Evolutionary conservation across 2,329 filamentous ascomycete species (phyloP), one percentile per base, ranked within the genome.

Genomic region (Epichloe brachyelytri): DNA sequence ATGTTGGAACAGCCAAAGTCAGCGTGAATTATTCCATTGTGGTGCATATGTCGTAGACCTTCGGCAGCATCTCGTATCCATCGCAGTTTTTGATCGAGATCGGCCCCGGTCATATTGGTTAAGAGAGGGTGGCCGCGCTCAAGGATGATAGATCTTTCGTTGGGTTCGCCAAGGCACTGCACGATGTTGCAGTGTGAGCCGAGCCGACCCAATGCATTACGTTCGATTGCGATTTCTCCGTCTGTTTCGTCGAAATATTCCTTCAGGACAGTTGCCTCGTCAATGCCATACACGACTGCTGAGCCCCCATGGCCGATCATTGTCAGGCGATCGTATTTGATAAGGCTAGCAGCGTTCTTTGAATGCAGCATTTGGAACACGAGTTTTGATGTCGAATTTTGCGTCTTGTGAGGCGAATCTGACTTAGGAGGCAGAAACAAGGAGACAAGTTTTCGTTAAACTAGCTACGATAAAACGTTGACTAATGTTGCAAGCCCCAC

Each of bases 1-100:
- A 53, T 53, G 43, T 53, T 53, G 19, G 51, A 36, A 30, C 48
- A 53, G 36, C 47, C 43, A 38, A 53, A 46, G 33, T 53, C 51
- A 4, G 51, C 48, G 37, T 53, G 51, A 8, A 53, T 20, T 30
- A 53, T 50, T 6, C 51, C 51, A 14, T 36, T 53, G 14, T 38
- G 12, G 26, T 50, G 51, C 11, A 53, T 43, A 47, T 53, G 15
- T 17, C 38, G 48, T 34, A 50, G 43, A 8, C 51, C 51, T 15
- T 45, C 30, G 2, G 51, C 47, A 26, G 47, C 48, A 19, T 43
- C 41, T 26, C 36, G 4, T 30, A 53, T 50, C 43, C 51, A 50
- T 50, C 15, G 14, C 14, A 53, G 48, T 14, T 46, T 52, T 49
- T 50, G 51, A 1, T 46, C 22, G 17, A 52, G 40, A 17, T 50